Base-by-base conservation (phyloP, 139 green algal genomes). In the Chlorella sp. region DNA sequence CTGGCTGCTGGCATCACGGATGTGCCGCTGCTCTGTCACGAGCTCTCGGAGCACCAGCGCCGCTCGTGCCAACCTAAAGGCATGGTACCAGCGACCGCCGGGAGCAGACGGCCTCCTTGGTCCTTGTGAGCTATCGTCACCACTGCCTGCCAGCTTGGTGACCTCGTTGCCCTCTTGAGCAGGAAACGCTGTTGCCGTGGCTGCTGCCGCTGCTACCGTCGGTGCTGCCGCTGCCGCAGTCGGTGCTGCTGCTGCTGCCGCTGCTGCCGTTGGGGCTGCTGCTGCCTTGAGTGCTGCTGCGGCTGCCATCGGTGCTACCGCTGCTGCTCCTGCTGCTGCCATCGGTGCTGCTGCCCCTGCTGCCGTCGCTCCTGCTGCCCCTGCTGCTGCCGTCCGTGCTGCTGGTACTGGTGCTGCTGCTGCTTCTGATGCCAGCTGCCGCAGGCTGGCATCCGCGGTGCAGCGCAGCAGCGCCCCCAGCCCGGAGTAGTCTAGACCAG, bases 401-500 rank as follows among this genome's bases (percentile, higher is more conserved):
- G 12, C 48, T 9, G 48, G 48, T 9, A 9, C 48, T 9, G 48
- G 7, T 16, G 48, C 7, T 57, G 48, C 48, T 57, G 48, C 16
- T 81, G 75, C 75, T 5, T 34, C 19, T 12, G n/a, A 37, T 57
- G 77, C 85, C 42, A 88, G 48, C 32, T 42, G 16, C 22, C 7
- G 53, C 37, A 80, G 36, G 79, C 78, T 86, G 61, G 34, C n/a
- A 0, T 18, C 18, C 0, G 85, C 89, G 3, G 86, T 87, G 80
- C 40, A 88, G 30, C 81, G 77, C 40, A 96, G 57, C 75, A 97
- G 83, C 2, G 68, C 87, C 3, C 91, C 92, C 37, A 95, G 90
- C 0, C 76, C 84, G 24, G 53, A n/a, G 61, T 90, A 95, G 87
- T 91, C 90, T 75, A 97, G 76, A 0, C 95, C 94, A 21, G 82